These are phyloP conservation scores for Extremus antarcticus DNA, from an alignment of 495 filamentous ascomycete genomes.

Conservation along the genomic window DNA sequence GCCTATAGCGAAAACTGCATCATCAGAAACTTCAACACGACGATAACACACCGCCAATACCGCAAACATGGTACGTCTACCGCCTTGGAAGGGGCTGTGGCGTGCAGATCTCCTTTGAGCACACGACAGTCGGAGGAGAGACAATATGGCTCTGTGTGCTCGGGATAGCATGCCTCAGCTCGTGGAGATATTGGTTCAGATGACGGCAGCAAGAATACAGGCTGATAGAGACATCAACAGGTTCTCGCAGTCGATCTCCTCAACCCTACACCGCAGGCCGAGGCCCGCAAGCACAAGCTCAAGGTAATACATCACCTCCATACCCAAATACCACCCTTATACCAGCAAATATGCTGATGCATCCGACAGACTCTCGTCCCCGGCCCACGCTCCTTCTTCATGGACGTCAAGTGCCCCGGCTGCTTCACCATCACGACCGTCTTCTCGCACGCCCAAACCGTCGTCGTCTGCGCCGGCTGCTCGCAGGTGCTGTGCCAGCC, in stretches of 20 bases:
- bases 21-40: neutral
- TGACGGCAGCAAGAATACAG: neutral
- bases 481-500: conserved; percentile 96
- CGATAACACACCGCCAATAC: conserved; percentile 5
- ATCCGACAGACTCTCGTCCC: conserved; percentile 74
- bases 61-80: conserved; percentile 17
- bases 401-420: conserved; percentile 99
- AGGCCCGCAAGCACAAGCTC: conserved; percentile 98
- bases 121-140: neutral
- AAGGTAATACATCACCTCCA: conserved; percentile 55
- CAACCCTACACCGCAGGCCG: conserved; percentile 88
- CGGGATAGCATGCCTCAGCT: neutral
- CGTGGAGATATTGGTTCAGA: neutral
- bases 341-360: neutral
- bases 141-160: neutral
- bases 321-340: neutral
- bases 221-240: conserved; percentile 34
- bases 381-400: conserved; percentile 96
- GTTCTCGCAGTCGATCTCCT: conserved; percentile 99
- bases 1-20: neutral
- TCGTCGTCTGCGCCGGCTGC: conserved; percentile 98
- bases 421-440: conserved; percentile 99
- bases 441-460: conserved; percentile 99
- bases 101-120: neutral
- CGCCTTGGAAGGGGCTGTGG: neutral